phyloP scores from a whole-genome alignment of 2,329 filamentous ascomycete species.

The Cercospora sojina region DNA sequence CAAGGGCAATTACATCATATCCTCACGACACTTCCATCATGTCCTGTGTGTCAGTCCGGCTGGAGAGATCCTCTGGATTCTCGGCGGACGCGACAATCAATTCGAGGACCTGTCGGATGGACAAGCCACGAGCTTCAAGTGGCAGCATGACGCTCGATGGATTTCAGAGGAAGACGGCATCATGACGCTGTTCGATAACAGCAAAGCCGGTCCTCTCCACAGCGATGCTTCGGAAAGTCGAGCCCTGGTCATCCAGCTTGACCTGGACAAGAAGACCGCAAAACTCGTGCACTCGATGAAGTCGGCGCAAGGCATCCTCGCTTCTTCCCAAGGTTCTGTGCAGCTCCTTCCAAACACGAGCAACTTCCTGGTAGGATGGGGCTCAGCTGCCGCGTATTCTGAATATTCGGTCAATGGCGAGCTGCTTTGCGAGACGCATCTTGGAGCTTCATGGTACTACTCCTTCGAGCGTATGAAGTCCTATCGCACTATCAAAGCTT shows the following conservation, averaged over 20 bases:
- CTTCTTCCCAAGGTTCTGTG: slow-evolving; percentile 53
- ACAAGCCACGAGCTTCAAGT: slow-evolving; percentile 49
- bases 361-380: slow-evolving; percentile 59
- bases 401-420: slow-evolving; percentile 47
- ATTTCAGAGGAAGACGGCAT: slow-evolving; percentile 36
- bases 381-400: slow-evolving; percentile 51
- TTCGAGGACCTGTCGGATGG: slow-evolving; percentile 46
- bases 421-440: slow-evolving; percentile 46
- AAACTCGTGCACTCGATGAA: slow-evolving; percentile 47
- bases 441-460: slow-evolving; percentile 38
- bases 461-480: slow-evolving; percentile 37
- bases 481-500: slow-evolving; percentile 41
- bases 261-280: slow-evolving; percentile 45
- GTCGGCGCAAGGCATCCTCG: slow-evolving; percentile 42
- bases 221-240: slow-evolving; percentile 37
- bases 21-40: slow-evolving; percentile 45
- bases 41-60: slow-evolving; percentile 45
- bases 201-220: slow-evolving; percentile 49
- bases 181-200: slow-evolving; percentile 51
- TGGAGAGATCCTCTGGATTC: slow-evolving; percentile 52
- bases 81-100: slow-evolving; percentile 50
- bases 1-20: slow-evolving; percentile 51
- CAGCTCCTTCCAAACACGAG: slow-evolving; percentile 49
- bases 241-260: slow-evolving; percentile 44
- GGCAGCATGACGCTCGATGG: slow-evolving; percentile 56